Evolutionary conservation across 2,329 filamentous ascomycete genomes (phyloP).

Genomic region (Rutstroemia sp.): DNA sequence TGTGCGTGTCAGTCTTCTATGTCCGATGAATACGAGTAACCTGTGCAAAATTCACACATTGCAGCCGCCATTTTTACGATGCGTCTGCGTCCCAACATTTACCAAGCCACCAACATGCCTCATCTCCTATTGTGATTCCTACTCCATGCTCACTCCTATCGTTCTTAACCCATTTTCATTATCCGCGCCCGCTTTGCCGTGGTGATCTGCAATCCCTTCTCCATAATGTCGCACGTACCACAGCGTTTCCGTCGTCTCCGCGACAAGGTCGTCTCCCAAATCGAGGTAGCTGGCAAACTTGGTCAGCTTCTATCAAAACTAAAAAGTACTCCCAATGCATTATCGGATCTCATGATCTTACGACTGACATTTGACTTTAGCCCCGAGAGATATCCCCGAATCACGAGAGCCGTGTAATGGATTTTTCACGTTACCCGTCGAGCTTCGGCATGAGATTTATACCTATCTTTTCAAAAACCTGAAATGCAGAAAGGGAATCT

Average conservation of each 20-base stretch:
- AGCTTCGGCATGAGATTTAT: conserved; percentile 5
- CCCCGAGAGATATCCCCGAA: not conserved
- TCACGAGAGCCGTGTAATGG: not conserved
- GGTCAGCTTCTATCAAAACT: not conserved
- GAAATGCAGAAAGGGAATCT: conserved; percentile 5
- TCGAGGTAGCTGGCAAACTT: not conserved
- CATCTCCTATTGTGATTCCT: not conserved
- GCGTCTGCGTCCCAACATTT: not conserved
- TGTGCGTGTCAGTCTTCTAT: no score
- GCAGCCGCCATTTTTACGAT: not conserved
- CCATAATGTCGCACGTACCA: conserved; percentile 6
- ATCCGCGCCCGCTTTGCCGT: not conserved
- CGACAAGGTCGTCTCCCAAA: not conserved
- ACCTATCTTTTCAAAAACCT: conserved; percentile 6
- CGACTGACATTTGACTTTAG: conserved; percentile 1
- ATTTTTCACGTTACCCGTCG: conserved; percentile 2
- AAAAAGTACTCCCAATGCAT: not conserved
- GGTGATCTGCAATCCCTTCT: not conserved
- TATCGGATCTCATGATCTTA: not conserved
- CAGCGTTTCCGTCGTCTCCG: not conserved
- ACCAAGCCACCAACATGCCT: conserved; percentile 5
- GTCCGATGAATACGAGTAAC: no score
- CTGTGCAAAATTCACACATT: not conserved
- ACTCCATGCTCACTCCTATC: not conserved
- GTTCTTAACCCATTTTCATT: not conserved